Evolutionary conservation across 1,139 yeast species (phyloP), one percentile per base, ranked within the genome.

Genomic region (Magnusiomyces magnusii): DNA sequence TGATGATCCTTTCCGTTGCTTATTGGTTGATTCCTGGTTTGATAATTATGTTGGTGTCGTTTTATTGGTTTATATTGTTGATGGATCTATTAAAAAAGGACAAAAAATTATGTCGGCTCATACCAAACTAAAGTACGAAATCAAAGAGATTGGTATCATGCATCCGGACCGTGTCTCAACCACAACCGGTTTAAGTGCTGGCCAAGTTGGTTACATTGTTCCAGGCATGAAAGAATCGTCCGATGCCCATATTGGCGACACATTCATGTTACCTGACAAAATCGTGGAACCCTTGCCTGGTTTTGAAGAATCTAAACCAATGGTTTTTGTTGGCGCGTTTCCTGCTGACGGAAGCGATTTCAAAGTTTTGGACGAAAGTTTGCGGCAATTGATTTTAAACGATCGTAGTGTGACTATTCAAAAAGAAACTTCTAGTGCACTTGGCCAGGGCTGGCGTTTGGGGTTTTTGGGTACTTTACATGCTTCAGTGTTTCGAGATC

Each of bases 271-370:
- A 60, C 76, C 78, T n/a, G 89, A 88, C 1, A 78, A 81, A 34
- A 81, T 78, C 57, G 83, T 88, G 1, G 87, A 84, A 60, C 86
- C 97, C 0, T 76, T 93, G 34, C 97, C 96, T 0, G 98, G 98
- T 0, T 93, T 93, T 72, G 97, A 92, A 71, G 97, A 90, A 66
- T 92, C 95, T 0, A 92, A 93, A 71, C 97, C 99, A 1, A 93
- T 93, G 98, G 98, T 93, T 5, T 93, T 92, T 72, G 95, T 93
- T 52, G 99, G 99, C 9, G 99, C 99, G 0, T 93, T 91, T 67
- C 99, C 99, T 0, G 95, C 97, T 0, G 97, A 92, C 69, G 97
- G 97, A 2, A 81, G 87, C 0, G 97, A 92, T 66, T 93, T 92
- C 71, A 88, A 87, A 62, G 86, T 83, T 47, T 79, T 93, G 77